Conservation (phyloP, 345 rosid species). For the Gossypium thurberi region DNA sequence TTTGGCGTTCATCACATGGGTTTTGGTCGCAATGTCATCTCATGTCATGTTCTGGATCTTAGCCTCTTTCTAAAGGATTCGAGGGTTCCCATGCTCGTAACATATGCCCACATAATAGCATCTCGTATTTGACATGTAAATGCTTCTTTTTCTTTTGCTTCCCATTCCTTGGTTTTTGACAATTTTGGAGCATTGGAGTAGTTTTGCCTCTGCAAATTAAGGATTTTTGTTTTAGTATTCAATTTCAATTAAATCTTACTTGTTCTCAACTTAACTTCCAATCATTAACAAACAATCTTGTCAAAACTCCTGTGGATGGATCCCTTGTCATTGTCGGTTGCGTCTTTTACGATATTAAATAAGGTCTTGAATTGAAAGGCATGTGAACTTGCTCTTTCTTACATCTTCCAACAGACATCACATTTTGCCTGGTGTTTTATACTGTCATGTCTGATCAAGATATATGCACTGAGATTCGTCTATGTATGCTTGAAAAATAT, state of each 20-base stretch:
- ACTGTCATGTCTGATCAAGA: not conserved
- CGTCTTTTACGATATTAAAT: not conserved
- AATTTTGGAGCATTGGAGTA: not conserved
- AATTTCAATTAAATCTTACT: not conserved
- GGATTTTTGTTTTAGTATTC: not conserved
- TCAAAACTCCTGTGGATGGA: not conserved
- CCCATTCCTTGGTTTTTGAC: not conserved
- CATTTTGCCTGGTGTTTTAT: not conserved
- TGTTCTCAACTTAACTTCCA: not conserved
- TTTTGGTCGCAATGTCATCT: conserved; percentile 65
- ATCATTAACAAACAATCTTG: not conserved
- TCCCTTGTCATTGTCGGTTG: not conserved
- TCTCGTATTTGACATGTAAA: conserved; percentile 23
- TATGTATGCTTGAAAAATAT: not conserved
- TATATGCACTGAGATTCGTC: not conserved
- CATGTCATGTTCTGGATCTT: conserved; percentile 89
- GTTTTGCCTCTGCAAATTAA: conserved; percentile 3
- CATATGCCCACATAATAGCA: not conserved
- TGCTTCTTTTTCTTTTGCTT: not conserved
- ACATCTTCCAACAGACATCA: not conserved
- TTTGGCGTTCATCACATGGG: conserved; percentile 69
- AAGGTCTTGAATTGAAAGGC: not conserved
- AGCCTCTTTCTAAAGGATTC: conserved; percentile 55
- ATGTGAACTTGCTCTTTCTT: not conserved
- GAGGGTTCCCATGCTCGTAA: not conserved